Base-by-base conservation (phyloP, 139 green algal genomes). In the Picochlorum sp. region DNA sequence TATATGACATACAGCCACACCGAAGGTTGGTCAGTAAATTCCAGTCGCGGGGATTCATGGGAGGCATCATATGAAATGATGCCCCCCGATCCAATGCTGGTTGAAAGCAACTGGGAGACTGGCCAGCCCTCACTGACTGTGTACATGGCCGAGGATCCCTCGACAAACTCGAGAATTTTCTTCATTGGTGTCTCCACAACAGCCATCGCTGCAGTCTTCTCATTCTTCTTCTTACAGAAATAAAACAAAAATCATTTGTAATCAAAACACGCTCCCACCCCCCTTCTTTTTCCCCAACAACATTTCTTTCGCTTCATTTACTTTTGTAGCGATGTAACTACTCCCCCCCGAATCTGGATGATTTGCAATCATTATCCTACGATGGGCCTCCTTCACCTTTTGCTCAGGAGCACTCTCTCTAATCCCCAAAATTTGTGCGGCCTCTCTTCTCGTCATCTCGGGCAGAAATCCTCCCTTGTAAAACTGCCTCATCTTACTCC, bases 261-360 rank as follows among this genome's bases (percentile, higher is more conserved):
- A 50, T 72, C 31, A 85, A 26, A 85, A 82, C 3, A 77, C 55
- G 21, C 37, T 68, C 24, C 63, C 52, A 23, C 69, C 67, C 15
- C 74, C 41, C 18, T 45, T 68, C 34, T 81, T 82, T 77, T 97
- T 96, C 9, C 87, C 88, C 8, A 96, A 60, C 63, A 98, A 57
- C 45, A 96, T 76, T 58, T 97, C 92, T 72, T 98, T 98, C 0
- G 93, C 92, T 61, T 98, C 93, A 54, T 98, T 98, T 6, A 99
- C 85, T 62, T 99, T 99, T 9, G 88, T 81, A 0, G 92, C 92
- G 9, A 99, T 73, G 72, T 87, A 97, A 60, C 81, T 86, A 72
- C 79, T 92, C 38, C 94, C 94, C 15, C 93, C 92, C 65, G 85
- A 71, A 65, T 99, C 94, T 7, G 94, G 94, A 62, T 99, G 94